Evolutionary conservation across 352 stramenopile genomes (phyloP).

Genomic region (Poterioochromonas sp.): DNA sequence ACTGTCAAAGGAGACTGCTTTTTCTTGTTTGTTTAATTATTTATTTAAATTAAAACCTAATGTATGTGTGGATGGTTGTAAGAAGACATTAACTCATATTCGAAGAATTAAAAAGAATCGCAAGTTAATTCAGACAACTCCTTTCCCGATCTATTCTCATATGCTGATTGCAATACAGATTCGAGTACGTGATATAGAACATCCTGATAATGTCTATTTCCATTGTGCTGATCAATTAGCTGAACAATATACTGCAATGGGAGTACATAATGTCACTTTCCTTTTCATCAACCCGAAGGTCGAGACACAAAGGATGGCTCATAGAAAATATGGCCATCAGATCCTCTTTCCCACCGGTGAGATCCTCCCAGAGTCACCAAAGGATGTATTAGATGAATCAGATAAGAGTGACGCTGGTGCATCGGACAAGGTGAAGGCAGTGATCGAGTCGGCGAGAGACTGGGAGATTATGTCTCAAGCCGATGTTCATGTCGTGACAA

Average conservation of each 20-base stretch:
- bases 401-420: background rate
- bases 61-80: background rate
- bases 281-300: background rate
- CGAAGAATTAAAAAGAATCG: background rate
- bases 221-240: background rate
- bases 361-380: background rate
- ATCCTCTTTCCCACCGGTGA: background rate
- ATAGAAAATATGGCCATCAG: background rate
- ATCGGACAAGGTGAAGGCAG: background rate
- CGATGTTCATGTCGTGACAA: background rate
- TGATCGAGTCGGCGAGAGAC: background rate
- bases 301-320: background rate
- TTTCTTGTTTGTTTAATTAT: background rate
- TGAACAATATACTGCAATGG: background rate
- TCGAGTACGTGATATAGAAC: background rate
- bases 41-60: background rate
- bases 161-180: constrained; percentile 10
- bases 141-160: background rate
- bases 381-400: background rate
- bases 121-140: background rate
- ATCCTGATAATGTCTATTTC: background rate
- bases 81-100: background rate
- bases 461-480: background rate
- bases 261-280: background rate
- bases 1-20: background rate